A percentile compares a stretch with the other conserved stretches of the same genome.
These are phyloP conservation scores for Solanum pimpinellifolium DNA, from an alignment of 257 asterid genomes.

Conservation along the genomic window DNA sequence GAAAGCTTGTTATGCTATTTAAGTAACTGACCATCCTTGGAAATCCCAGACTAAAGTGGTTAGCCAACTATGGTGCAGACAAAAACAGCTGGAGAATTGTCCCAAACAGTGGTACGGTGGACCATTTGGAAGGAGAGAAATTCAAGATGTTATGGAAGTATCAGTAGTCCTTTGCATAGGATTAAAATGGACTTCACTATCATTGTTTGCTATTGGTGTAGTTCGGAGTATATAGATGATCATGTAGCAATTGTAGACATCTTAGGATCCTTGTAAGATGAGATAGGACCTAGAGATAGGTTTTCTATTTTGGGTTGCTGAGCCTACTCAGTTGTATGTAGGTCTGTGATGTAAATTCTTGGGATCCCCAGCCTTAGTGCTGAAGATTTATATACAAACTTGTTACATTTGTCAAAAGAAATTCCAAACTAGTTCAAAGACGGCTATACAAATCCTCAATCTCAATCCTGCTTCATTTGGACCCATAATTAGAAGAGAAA, in stretches of 20 bases:
- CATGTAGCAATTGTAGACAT: not conserved
- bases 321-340: not conserved
- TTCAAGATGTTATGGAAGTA: not conserved
- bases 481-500: not conserved
- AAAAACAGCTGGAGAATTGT: not conserved
- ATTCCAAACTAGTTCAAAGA: not conserved
- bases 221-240: not conserved
- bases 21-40: not conserved
- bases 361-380: not conserved
- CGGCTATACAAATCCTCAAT: not conserved
- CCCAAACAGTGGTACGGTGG: not conserved
- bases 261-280: not conserved
- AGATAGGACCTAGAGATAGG: not conserved
- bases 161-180: not conserved
- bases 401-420: not conserved
- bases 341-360: not conserved
- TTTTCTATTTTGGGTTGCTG: not conserved
- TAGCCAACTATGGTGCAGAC: not conserved
- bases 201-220: not conserved
- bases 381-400: not conserved
- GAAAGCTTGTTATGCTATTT: not conserved
- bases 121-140: not conserved
- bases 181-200: not conserved
- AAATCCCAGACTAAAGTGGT: not conserved
- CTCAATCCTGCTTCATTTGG: not conserved